Evolutionary conservation across 192 early-diverging fungal species (phyloP).

Genomic region (Diversispora eburnea): DNA sequence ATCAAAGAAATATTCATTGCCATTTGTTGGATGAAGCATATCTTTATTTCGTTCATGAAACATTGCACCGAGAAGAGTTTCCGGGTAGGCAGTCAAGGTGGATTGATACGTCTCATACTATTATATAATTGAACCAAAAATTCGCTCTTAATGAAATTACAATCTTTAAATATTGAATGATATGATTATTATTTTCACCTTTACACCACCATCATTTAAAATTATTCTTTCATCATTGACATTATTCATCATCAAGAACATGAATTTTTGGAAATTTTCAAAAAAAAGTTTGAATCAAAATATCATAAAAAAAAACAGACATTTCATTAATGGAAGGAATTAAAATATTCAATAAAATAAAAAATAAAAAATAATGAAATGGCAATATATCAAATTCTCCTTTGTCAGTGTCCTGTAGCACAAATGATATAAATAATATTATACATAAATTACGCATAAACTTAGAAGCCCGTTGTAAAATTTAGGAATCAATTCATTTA

Average conservation of each 20-base stretch:
- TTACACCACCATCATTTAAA: not conserved
- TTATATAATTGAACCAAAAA: not conserved
- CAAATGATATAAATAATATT: no score
- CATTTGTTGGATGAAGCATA: not conserved
- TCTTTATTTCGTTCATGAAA: not conserved
- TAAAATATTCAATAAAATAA: no score
- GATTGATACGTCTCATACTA: not conserved
- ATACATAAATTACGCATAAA: no score
- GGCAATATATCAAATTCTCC: no score
- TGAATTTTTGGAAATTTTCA: no score
- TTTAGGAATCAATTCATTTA: no score
- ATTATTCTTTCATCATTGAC: not conserved
- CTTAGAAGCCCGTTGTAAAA: no score
- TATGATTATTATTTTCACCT: not conserved
- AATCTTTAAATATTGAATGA: not conserved
- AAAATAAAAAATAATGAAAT: no score
- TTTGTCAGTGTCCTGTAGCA: no score
- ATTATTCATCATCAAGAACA: not conserved
- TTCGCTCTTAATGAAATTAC: not conserved
- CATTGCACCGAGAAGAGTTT: not conserved
- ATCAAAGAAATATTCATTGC: not conserved
- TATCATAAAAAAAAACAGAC: no score
- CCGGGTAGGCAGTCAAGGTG: not conserved
- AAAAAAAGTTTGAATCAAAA: no score
- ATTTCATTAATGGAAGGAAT: no score